Base-by-base conservation (phyloP, 192 early-diverging fungal genomes). In the Rhizophagus prolifer region DNA sequence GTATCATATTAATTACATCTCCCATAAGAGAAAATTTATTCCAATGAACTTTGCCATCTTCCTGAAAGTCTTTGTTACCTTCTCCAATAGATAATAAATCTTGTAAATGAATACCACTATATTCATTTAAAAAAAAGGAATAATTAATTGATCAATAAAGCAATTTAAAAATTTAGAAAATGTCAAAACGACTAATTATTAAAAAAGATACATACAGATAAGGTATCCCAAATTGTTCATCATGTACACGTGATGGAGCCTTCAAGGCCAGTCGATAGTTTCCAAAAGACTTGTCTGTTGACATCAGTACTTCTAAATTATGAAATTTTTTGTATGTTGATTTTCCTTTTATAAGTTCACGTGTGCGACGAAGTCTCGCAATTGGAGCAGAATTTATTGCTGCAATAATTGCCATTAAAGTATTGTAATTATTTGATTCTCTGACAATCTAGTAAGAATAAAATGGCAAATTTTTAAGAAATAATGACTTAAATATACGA, bases 1-100 rank as follows among this genome's bases (percentile, higher is more conserved):
- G 80, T 14, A 93, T 80, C 54, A 79, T 90, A 13, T 90, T 81
- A 62, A 93, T 85, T 1, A 87, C 79, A 31, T 92, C 89, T 12
- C 88, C 89, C 86, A 94, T 88, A 59, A 91, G 64, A 38, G 87
- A 70, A 80, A 91, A 93, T 79, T 94, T 94, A 72, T 88, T 80
- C 81, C 92, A 86, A 82, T 94, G 92, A 63, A 94, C 83, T 12
- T 82, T 84, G 9, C 91, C 91, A 67, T 92, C 90, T 19, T 80
- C 65, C 9, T 86, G 85, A 34, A 83, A 77, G 76, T 93, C 91
- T 44, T 88, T 86, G 79, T 93, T 91, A 12, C 85, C 86, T 75
- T 94, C 93, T 41, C 90, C 86, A 62, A 93, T 88, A 36, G 92
- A 93, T 23, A 94, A 72, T 50, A 94, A 70, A 67, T 94, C 93